phyloP scores from a whole-genome alignment of 2,329 filamentous ascomycete species.

The Penicillium verrucosum region DNA sequence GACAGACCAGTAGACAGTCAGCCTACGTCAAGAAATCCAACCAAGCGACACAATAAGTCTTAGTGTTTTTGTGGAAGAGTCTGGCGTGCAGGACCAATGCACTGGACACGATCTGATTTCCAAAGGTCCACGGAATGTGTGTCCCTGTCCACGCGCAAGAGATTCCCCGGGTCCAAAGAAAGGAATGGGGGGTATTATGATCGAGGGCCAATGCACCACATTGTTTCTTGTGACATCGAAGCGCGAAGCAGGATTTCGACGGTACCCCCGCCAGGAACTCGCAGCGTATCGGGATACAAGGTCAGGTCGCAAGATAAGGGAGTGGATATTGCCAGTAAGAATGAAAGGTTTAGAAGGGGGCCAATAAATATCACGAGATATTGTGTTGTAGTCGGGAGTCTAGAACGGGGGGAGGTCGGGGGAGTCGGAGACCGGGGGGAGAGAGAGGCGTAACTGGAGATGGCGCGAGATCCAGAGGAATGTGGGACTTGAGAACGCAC shows the following conservation, averaged over 20 bases:
- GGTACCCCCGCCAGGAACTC: conserved; percentile 6
- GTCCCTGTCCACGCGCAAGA: conserved; percentile 7
- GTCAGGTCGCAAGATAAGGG: conserved; percentile 9
- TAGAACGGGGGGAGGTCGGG: not conserved
- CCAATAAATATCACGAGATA: conserved; percentile 1
- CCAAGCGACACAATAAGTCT: conserved; percentile 10
- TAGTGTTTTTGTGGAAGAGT: conserved; percentile 8
- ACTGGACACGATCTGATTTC: conserved; percentile 14
- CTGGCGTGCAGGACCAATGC: conserved; percentile 2
- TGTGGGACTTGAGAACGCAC: conserved; percentile 15
- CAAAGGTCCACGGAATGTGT: conserved; percentile 20
- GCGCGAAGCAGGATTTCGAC: conserved; percentile 7
- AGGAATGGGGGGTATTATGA: conserved; percentile 19
- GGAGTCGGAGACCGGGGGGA: not conserved
- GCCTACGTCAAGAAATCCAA: conserved; percentile 9
- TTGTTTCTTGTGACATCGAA: conserved; percentile 21
- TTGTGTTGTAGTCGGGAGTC: conserved; percentile 8
- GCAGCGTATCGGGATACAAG: not conserved
- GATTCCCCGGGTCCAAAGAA: conserved; percentile 13
- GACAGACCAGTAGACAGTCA: conserved; percentile 5
- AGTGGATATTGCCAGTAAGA: conserved; percentile 11
- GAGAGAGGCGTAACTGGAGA: not conserved
- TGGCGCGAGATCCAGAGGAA: conserved; percentile 11
- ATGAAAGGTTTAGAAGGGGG: not conserved
- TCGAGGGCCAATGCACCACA: conserved; percentile 19